phyloP scores from a whole-genome alignment of 1,284 basidiomycete species.

The Rhodotorula sp. region DNA sequence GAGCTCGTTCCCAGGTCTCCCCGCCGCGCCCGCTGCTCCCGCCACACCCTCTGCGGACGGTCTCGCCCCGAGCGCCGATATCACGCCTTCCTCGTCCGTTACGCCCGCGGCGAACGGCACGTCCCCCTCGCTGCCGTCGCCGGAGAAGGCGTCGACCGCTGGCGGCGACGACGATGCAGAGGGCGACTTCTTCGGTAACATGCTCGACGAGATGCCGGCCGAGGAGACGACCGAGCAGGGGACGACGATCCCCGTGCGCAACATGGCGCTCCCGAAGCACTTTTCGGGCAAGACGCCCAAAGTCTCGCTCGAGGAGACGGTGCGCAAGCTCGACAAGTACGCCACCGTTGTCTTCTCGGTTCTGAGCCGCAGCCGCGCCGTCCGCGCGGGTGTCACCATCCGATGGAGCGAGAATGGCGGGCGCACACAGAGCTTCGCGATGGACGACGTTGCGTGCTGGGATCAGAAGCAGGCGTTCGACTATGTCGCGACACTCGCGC shows the following conservation, averaged over 20 bases:
- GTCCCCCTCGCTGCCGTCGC: not conserved
- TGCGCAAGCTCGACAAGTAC: constrained; percentile 65
- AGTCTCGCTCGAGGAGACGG: constrained; percentile 65
- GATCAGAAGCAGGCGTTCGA: constrained; percentile 81
- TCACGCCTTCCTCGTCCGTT: not conserved
- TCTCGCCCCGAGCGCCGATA: constrained; percentile 6
- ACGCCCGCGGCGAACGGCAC: constrained; percentile 4
- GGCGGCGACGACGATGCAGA: constrained; percentile 41
- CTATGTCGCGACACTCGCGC: constrained; percentile 81
- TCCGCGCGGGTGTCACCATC: constrained; percentile 68
- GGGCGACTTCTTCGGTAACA: constrained; percentile 65
- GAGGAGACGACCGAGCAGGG: constrained; percentile 57
- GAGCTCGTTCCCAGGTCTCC: constrained; percentile 3
- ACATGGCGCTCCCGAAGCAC: constrained; percentile 78
- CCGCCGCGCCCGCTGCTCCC: not conserved
- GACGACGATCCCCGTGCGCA: constrained; percentile 64
- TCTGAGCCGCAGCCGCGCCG: constrained; percentile 68
- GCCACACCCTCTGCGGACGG: not conserved
- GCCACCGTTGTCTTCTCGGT: constrained; percentile 69
- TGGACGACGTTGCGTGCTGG: constrained; percentile 72
- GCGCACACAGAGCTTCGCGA: constrained; percentile 11
- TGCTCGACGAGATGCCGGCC: constrained; percentile 64
- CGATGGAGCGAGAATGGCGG: constrained; percentile 61
- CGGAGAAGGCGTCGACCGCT: not conserved
- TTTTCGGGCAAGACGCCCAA: constrained; percentile 72